A percentile compares a stretch with the other conserved stretches of the same genome.
phyloP scores from a whole-genome alignment of 2,329 filamentous ascomycete genomes.

The Rutstroemia sydowiana region DNA sequence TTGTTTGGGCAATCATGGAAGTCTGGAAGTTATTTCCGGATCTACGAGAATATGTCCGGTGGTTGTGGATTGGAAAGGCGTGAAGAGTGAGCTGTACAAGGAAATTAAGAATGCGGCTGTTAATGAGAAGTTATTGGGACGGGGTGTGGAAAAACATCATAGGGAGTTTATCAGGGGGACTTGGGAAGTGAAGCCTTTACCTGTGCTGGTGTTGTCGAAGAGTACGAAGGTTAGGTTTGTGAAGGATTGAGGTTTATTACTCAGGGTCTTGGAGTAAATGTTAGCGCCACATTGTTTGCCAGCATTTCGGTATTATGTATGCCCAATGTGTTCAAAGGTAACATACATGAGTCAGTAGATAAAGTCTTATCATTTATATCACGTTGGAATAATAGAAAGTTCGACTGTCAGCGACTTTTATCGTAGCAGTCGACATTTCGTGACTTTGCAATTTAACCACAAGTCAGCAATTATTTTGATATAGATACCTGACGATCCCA shows the following conservation, averaged over 20 bases:
- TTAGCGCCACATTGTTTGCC: too few relatives aligned
- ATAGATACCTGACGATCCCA: too few relatives aligned
- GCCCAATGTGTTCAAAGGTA: too few relatives aligned
- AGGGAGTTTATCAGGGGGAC: constrained; percentile 9
- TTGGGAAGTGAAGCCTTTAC: constrained; percentile 9
- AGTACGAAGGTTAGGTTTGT: background rate
- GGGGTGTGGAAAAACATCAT: constrained; percentile 6
- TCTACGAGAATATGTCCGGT: background rate
- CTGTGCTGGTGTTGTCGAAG: constrained; percentile 10
- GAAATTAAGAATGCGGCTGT: constrained; percentile 11
- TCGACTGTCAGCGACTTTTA: too few relatives aligned
- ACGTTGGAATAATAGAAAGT: too few relatives aligned
- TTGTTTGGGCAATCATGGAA: background rate
- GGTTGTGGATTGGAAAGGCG: background rate
- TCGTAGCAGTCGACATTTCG: too few relatives aligned
- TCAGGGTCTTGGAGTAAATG: background rate
- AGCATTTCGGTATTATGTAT: too few relatives aligned
- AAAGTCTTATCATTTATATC: too few relatives aligned
- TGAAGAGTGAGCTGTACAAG: background rate
- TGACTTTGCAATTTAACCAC: too few relatives aligned
- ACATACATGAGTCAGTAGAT: too few relatives aligned
- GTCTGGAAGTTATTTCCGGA: background rate
- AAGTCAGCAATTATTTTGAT: too few relatives aligned
- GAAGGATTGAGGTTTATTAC: constrained; percentile 11
- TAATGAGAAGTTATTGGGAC: constrained; percentile 7